Evolutionary conservation across 345 rosid genomes (phyloP).

Genomic region (Moringa oleifera): DNA sequence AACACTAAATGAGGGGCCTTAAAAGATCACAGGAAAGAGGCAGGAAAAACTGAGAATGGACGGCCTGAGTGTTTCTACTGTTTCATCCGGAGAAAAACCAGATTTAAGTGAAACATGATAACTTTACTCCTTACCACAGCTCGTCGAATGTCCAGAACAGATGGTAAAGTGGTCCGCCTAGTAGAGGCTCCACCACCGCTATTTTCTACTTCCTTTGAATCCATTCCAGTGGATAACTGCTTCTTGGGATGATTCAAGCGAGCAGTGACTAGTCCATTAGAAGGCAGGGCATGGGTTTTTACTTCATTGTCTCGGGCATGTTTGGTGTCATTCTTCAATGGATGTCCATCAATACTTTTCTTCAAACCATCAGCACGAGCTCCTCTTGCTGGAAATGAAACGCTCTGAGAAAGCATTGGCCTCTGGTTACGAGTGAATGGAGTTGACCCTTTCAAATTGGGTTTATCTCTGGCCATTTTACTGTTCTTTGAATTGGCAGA

Average conservation of each 20-base stretch:
- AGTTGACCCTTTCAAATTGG: slow-evolving; percentile 37
- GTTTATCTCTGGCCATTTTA: slow-evolving; percentile 45
- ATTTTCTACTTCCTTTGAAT: slow-evolving; percentile 24
- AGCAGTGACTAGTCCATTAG: slow-evolving; percentile 28
- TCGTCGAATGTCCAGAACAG: slow-evolving; percentile 29
- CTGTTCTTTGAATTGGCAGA: slow-evolving; percentile 30
- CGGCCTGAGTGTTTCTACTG: background rate
- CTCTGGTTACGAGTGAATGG: slow-evolving; percentile 38
- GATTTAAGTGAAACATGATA: background rate
- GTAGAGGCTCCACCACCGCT: slow-evolving; percentile 23
- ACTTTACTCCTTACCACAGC: slow-evolving; percentile 30
- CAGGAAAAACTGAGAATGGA: background rate
- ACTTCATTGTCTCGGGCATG: slow-evolving; percentile 24
- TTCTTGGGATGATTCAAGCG: slow-evolving; percentile 22
- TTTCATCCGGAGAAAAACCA: background rate
- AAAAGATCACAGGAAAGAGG: background rate
- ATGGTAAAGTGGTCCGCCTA: slow-evolving; percentile 29
- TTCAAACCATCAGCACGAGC: slow-evolving; percentile 32
- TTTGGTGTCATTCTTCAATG: slow-evolving; percentile 32
- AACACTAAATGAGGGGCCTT: background rate
- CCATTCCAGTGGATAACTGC: slow-evolving; percentile 21
- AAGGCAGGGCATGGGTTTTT: slow-evolving; percentile 20
- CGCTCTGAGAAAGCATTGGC: slow-evolving; percentile 55
- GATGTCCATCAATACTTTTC: slow-evolving; percentile 54
- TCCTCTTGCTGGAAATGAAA: slow-evolving; percentile 62